Base-by-base conservation (phyloP, 23 red algal genomes). In the Chondrus crispus region DNA sequence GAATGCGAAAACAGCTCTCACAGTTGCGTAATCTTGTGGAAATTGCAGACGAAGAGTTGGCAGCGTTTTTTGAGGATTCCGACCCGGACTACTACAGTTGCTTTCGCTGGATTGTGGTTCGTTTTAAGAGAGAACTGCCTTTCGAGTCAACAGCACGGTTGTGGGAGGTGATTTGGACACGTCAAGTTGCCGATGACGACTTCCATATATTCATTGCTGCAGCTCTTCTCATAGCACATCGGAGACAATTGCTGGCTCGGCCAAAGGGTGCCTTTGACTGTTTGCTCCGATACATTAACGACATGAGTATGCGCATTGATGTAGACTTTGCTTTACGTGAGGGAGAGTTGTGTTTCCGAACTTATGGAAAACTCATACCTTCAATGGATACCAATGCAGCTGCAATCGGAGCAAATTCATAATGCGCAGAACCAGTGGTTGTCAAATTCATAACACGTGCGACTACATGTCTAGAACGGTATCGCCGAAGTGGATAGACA, bases 81-180 rank as follows among this genome's bases (percentile, higher is more conserved):
- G 90, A 95, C 48, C 89, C 97, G 10, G 88, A 96, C 4, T 93
- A 93, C 36, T 94, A 95, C 69, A 83, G 81, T 18, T 95, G 91
- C 46, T 99, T 96, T 81, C 94, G 97, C 29, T 99, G 97, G 97
- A 51, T 99, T 29, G 54, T 99, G 11, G 93, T 99, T 1, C 85
- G 85, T 28, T 96, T 99, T 73, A 99, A 99, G 80, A 72, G 97
- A 57, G 97, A 99, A 46, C 89, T 96, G 28, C 62, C 77, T 46
- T 95, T 94, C 74, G 74, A 92, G 33, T 69, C 90, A 29, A 60
- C 87, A 3, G 68, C 80, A 6, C 83, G 83, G 28, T 43, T 99
- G 33, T 99, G 97, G 97, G 97, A 99, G 90, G 87, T 95, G 64
- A 41, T 96, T 40, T 96, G 95, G 95, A 41, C 82, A 33, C 74